Conservation (phyloP, 2,329 filamentous ascomycete species). For the Phaeosphaeriaceae sp. region DNA sequence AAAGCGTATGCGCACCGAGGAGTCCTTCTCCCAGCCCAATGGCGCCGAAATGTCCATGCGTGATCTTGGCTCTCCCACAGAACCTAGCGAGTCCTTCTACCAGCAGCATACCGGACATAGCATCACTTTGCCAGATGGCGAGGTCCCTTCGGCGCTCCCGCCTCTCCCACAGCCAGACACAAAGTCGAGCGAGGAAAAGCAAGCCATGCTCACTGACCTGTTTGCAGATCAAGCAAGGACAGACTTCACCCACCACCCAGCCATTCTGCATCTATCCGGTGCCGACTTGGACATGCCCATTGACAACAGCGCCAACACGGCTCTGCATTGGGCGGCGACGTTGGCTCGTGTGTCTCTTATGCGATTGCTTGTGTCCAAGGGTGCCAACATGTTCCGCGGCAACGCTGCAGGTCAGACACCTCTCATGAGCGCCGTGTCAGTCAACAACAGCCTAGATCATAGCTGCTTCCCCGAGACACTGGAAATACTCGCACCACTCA, state of each 20-base stretch:
- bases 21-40: constrained; percentile 49
- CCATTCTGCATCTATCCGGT: constrained; percentile 76
- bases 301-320: constrained; percentile 86
- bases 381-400: constrained; percentile 85
- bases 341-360: constrained; percentile 84
- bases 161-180: constrained; percentile 67
- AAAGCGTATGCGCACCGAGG: constrained; percentile 70
- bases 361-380: constrained; percentile 79
- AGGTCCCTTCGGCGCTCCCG: constrained; percentile 66
- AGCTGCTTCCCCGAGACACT: constrained; percentile 89
- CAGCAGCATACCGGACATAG: constrained; percentile 53
- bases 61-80: constrained; percentile 71
- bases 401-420: constrained; percentile 92
- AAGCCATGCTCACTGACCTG: constrained; percentile 79
- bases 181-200: constrained; percentile 78
- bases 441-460: constrained; percentile 93
- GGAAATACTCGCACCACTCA: constrained; percentile 85
- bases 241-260: constrained; percentile 77
- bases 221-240: constrained; percentile 64
- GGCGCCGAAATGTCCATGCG: constrained; percentile 65
- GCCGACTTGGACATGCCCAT: constrained; percentile 91
- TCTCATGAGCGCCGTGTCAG: constrained; percentile 88
- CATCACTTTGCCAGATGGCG: constrained; percentile 54
- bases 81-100: constrained; percentile 78
- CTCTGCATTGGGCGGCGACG: constrained; percentile 95